phyloP scores from a whole-genome alignment of 768 basidiomycete genomes.

The Psilocybe sp. region DNA sequence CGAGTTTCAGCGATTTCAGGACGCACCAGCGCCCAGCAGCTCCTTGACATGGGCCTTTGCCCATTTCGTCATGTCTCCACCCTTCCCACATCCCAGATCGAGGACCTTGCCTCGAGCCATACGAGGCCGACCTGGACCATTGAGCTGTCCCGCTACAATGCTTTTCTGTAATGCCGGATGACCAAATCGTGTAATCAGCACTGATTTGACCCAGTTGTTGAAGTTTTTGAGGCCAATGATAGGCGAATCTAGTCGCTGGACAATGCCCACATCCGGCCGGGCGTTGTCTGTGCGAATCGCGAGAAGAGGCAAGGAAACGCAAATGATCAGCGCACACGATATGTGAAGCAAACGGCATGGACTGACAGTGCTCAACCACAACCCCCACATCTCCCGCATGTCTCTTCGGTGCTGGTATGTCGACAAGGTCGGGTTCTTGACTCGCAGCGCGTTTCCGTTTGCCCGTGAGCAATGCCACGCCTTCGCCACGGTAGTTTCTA shows the following conservation, averaged over 20 bases:
- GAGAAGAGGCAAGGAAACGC: no score
- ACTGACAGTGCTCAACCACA: constrained; percentile 78
- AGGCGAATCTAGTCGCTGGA: constrained; percentile 82
- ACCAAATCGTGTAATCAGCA: constrained; percentile 88
- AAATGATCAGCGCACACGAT: constrained; percentile 4
- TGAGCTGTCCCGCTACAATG: constrained; percentile 20
- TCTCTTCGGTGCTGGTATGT: constrained; percentile 43
- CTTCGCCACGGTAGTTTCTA: constrained; percentile 54
- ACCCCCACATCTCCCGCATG: constrained; percentile 67
- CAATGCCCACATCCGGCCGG: constrained; percentile 87
- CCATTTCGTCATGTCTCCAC: constrained; percentile 97
- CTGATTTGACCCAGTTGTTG: constrained; percentile 99
- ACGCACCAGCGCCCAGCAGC: constrained; percentile 76
- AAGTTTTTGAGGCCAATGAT: constrained; percentile 97
- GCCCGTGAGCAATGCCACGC: constrained; percentile 43
- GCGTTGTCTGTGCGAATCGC: constrained; percentile 66
- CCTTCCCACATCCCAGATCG: constrained; percentile 99
- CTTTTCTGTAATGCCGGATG: constrained; percentile 60
- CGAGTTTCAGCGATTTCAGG: not conserved
- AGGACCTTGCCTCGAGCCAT: constrained; percentile 71
- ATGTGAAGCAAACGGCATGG: constrained; percentile 4
- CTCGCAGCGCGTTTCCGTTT: constrained; percentile 51
- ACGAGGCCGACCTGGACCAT: constrained; percentile 27
- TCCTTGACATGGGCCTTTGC: constrained; percentile 78
- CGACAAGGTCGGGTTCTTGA: constrained; percentile 30